Percentiles rank a stretch among this genome's conserved stretches.
Conservation (phyloP, 2,329 filamentous ascomycete species). For the Paracorniculantispora psalliotae region DNA sequence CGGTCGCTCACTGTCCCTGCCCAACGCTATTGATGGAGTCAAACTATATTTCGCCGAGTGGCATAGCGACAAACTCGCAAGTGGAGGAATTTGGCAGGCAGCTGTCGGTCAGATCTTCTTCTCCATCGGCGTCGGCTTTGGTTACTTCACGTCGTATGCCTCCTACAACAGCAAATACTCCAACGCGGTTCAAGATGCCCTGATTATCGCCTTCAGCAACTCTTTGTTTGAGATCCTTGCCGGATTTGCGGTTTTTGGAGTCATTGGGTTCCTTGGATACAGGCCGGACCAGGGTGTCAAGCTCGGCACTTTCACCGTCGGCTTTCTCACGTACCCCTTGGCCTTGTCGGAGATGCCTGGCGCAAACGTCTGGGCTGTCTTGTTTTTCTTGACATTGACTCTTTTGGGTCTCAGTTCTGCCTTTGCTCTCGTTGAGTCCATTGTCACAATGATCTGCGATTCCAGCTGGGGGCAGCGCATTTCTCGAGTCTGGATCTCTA, state of each 20-base stretch:
- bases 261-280: slow-evolving; percentile 40
- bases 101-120: slow-evolving; percentile 44
- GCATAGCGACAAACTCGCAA: slow-evolving; percentile 41
- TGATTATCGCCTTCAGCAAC: slow-evolving; percentile 49
- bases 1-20: slow-evolving; percentile 44
- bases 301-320: slow-evolving; percentile 48
- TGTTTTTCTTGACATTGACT: slow-evolving; percentile 49
- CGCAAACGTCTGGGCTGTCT: slow-evolving; percentile 48
- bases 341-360: slow-evolving; percentile 51
- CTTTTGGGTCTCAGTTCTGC: slow-evolving; percentile 50
- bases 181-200: slow-evolving; percentile 49
- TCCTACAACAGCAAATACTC: slow-evolving; percentile 50
- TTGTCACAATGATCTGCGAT: slow-evolving; percentile 46
- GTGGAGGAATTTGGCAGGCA: slow-evolving; percentile 47
- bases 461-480: slow-evolving; percentile 32
- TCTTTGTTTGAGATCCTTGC: slow-evolving; percentile 46
- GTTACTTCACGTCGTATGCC: slow-evolving; percentile 51
- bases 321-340: slow-evolving; percentile 48
- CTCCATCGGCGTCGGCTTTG: slow-evolving; percentile 45
- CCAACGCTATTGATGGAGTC: slow-evolving; percentile 46
- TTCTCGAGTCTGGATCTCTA: slow-evolving; percentile 38
- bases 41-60: slow-evolving; percentile 33
- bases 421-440: slow-evolving; percentile 48
- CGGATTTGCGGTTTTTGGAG: slow-evolving; percentile 41
- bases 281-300: slow-evolving; percentile 26